Evolutionary conservation across 805 yeast species (phyloP), one percentile per base, ranked within the genome.

Genomic region (Torulaspora maleeae): DNA sequence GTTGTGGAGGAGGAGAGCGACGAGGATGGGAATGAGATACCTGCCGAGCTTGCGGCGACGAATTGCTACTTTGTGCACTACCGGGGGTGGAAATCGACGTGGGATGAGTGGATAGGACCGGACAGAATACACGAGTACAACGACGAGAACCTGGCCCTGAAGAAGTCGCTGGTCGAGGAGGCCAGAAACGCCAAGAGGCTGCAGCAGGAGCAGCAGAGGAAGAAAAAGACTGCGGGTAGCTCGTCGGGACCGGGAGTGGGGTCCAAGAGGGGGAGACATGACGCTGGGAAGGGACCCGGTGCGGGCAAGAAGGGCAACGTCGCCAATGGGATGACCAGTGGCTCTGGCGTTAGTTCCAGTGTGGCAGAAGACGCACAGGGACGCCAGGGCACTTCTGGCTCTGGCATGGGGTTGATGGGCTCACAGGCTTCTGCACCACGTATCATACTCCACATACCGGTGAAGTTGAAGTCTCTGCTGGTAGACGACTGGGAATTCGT

Each of bases 401-500:
- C 41, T 8, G 16, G 37, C 12, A 16, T 32, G 28, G 36, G 36
- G 20, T n/a, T 39, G 15, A 25, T 45, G 6, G 35, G 24, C n/a
- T 37, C 39, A 9, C 44, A 39, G 24, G 39, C 44, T 3, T 42
- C 39, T 11, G 40, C 46, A 4, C 55, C 59, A 0, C 48, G 83
- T 54, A 73, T 87, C 15, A 63, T 69, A 36, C 55, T 87, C 12
- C 67, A 69, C 11, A 76, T 90, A 6, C 86, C 91, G 1, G 79
- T 80, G 40, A 67, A 73, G 25, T 69, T 91, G 46, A 90, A 89
- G 63, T 69, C 83, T 5, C 56, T 81, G 3, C 68, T 91, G 30
- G 95, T 90, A 1, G 89, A 87, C 62, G 98, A 91, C 69, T 91
- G 98, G 99, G 96, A 91, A 64, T 73, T 72, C 53, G 75, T 91